phyloP scores from a whole-genome alignment of 331 rosid genomes.

The Malus hybrid region DNA sequence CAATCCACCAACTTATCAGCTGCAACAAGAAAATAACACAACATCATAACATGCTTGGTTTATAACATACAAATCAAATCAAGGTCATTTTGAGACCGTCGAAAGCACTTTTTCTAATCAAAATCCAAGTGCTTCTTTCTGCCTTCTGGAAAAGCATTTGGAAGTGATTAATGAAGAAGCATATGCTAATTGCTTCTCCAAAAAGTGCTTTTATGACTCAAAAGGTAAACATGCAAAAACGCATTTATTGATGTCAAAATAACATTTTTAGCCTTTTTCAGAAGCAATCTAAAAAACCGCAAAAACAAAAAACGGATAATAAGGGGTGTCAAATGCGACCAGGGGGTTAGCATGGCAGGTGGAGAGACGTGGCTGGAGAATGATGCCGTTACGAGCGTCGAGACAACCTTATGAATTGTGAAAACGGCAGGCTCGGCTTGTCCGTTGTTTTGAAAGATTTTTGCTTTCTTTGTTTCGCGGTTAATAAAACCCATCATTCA shows the following conservation, averaged over 20 bases:
- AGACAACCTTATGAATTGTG: neutral
- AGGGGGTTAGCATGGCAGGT: neutral
- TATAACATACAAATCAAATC: constrained; percentile 17
- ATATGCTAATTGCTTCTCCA: no score
- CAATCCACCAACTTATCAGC: constrained; percentile 53
- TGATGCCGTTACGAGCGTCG: neutral
- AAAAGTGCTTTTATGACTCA: no score
- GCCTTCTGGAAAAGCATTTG: no score
- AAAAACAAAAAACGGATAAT: neutral
- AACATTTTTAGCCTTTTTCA: no score
- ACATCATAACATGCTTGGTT: neutral
- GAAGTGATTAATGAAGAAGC: no score
- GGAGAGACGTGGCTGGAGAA: neutral
- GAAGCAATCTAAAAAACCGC: no score
- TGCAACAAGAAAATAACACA: constrained; percentile 9
- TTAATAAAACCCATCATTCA: no score
- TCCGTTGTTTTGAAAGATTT: neutral
- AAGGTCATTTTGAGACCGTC: neutral
- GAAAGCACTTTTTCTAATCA: no score
- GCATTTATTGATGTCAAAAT: no score
- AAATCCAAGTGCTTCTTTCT: no score
- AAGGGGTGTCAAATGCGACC: neutral
- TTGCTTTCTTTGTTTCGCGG: no score
- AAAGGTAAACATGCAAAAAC: no score
- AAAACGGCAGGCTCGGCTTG: neutral